Percentiles rank a stretch among this genome's conserved stretches.
These are phyloP conservation scores for Fraxinus latifolia DNA, from an alignment of 305 asterid genomes.

Conservation along the genomic window DNA sequence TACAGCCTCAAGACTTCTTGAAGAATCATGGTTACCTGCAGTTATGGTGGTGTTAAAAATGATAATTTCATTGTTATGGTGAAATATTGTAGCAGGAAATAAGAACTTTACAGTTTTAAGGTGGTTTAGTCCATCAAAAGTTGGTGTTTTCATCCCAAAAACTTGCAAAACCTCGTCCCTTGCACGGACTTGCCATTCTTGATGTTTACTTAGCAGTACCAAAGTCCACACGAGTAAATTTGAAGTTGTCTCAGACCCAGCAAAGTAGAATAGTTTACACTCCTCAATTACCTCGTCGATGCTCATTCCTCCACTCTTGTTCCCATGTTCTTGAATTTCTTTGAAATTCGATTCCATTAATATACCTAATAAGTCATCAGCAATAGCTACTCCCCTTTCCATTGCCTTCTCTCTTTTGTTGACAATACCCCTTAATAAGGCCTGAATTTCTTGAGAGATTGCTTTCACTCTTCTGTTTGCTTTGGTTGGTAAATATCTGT, in stretches of 20 bases:
- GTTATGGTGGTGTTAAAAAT: background rate
- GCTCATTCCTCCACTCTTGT: slow-evolving; percentile 19
- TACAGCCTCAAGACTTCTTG: slow-evolving; percentile 27
- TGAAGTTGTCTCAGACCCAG: slow-evolving; percentile 38
- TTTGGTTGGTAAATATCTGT: slow-evolving; percentile 48
- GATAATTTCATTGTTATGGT: background rate
- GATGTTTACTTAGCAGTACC: slow-evolving; percentile 27
- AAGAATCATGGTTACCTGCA: slow-evolving; percentile 23
- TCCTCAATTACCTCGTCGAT: slow-evolving; percentile 30
- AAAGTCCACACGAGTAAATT: slow-evolving; percentile 32
- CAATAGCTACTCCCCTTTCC: slow-evolving; percentile 30
- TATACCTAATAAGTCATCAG: slow-evolving; percentile 17
- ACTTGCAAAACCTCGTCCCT: slow-evolving; percentile 33
- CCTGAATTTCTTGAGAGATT: slow-evolving; percentile 33
- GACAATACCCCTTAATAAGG: slow-evolving; percentile 35
- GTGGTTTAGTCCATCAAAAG: slow-evolving; percentile 22
- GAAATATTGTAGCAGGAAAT: background rate
- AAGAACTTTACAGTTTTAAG: slow-evolving; percentile 26
- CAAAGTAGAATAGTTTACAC: slow-evolving; percentile 35
- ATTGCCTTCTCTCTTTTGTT: slow-evolving; percentile 37
- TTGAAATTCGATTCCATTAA: slow-evolving; percentile 19
- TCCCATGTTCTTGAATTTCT: slow-evolving; percentile 4
- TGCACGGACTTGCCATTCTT: slow-evolving; percentile 33
- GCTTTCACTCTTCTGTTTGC: slow-evolving; percentile 51
- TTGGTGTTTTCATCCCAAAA: slow-evolving; percentile 26